Conservation (phyloP, 2,329 filamentous ascomycete genomes). For the Fusarium solani-melongenae region DNA sequence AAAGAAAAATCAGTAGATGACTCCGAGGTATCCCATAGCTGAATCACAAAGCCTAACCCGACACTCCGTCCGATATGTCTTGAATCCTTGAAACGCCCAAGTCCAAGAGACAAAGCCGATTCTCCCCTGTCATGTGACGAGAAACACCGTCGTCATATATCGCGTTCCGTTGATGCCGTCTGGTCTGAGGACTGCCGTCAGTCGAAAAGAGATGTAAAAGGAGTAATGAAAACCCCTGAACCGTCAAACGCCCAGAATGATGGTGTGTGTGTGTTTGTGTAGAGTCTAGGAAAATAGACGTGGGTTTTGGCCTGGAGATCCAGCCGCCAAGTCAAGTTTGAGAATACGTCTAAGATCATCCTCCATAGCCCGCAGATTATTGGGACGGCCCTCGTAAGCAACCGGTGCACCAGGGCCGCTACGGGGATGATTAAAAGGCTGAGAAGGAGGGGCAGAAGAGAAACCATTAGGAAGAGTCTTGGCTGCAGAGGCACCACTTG, state of each 20-base stretch:
- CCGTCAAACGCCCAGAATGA: constrained; percentile 23
- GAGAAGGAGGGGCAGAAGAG: constrained; percentile 29
- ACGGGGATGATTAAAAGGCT: constrained; percentile 19
- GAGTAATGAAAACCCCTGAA: constrained; percentile 31
- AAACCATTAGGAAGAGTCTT: constrained; percentile 30
- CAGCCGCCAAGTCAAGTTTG: constrained; percentile 53
- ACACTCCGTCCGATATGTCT: constrained; percentile 32
- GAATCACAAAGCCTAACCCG: constrained; percentile 34
- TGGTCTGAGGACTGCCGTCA: constrained; percentile 31
- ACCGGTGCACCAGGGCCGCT: constrained; percentile 2
- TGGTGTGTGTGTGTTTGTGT: neutral
- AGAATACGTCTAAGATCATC: constrained; percentile 65
- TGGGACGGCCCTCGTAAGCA: constrained; percentile 20
- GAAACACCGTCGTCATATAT: constrained; percentile 28
- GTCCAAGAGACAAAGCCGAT: constrained; percentile 31
- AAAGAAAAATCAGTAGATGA: constrained; percentile 36
- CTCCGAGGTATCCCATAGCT: constrained; percentile 30
- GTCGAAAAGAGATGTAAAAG: constrained; percentile 40
- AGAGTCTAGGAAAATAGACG: constrained; percentile 42
- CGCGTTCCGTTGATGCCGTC: constrained; percentile 35
- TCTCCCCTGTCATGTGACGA: constrained; percentile 2
- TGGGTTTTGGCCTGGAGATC: constrained; percentile 35
- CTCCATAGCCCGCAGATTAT: constrained; percentile 61
- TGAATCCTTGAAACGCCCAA: constrained; percentile 36
- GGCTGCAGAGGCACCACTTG: constrained; percentile 41